A percentile compares a stretch with the other conserved stretches of the same genome.
These are phyloP conservation scores for Musa acuminata DNA, from an alignment of 176 grass and related monocot species.

Conservation along the genomic window DNA sequence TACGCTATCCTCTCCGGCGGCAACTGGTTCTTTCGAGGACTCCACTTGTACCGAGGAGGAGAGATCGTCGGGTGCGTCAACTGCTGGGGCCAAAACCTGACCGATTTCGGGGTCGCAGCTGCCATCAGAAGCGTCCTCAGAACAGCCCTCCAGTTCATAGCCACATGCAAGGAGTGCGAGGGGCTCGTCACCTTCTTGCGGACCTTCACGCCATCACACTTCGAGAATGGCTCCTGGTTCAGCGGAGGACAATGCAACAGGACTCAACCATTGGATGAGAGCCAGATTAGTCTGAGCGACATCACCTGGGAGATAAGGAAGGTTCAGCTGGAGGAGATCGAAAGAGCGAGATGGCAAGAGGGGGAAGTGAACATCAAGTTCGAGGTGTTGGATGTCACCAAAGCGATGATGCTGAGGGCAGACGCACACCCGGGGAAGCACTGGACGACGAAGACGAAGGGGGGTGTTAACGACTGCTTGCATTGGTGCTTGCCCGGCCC, in stretches of 20 bases:
- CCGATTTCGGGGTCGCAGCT: constrained; percentile 15
- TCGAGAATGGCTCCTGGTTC: constrained; percentile 60
- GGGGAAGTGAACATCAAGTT: constrained; percentile 15
- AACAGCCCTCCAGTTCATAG: constrained; percentile 35
- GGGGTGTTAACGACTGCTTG: constrained; percentile 47
- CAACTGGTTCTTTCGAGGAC: constrained; percentile 54
- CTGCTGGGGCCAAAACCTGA: constrained; percentile 23
- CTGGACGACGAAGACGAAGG: constrained; percentile 47
- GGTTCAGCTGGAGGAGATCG: constrained; percentile 47
- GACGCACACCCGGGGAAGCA: constrained; percentile 58
- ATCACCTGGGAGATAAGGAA: constrained; percentile 40
- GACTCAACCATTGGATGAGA: constrained; percentile 40
- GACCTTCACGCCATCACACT: constrained; percentile 51
- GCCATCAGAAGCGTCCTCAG: constrained; percentile 29
- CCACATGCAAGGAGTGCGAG: constrained; percentile 25
- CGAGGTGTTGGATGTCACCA: constrained; percentile 67
- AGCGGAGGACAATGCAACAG: constrained; percentile 46
- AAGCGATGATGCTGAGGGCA: constrained; percentile 81
- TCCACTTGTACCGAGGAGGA: constrained; percentile 37
- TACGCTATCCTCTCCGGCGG: constrained; percentile 49
- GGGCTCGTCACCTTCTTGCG: constrained; percentile 32
- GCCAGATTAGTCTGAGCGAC: constrained; percentile 4
- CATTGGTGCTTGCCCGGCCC: constrained; percentile 75
- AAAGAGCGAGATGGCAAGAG: constrained; percentile 3
- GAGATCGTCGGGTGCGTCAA: constrained; percentile 36